These are phyloP conservation scores for Yarrowia sp. DNA, from an alignment of 805 yeast genomes.

Conservation along the genomic window DNA sequence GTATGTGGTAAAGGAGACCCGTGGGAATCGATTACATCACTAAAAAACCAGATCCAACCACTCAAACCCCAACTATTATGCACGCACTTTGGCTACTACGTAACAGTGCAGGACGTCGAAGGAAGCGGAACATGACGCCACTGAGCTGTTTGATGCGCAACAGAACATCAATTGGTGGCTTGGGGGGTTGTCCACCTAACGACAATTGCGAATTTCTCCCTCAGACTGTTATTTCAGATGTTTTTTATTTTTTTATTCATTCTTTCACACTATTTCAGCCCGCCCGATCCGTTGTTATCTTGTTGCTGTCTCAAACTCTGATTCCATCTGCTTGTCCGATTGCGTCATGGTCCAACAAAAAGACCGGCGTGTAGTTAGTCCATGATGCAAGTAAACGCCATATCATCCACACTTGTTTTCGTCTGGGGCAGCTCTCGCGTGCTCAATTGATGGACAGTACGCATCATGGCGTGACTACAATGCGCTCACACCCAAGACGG, in stretches of 20 bases:
- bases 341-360: constrained; percentile 13
- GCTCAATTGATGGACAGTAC: not conserved
- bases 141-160: not conserved
- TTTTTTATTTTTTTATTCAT: no score
- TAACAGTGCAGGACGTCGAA: constrained; percentile 3
- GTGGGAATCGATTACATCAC: no score
- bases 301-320: constrained; percentile 16
- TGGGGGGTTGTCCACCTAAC: no score
- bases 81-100: not conserved
- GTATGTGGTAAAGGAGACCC: no score
- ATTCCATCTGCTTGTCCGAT: constrained; percentile 4
- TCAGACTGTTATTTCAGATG: not conserved
- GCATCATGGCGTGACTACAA: not conserved
- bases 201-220: no score
- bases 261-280: not conserved
- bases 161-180: not conserved
- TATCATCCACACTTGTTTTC: not conserved
- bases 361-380: not conserved
- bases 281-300: constrained; percentile 22
- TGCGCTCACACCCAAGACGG: not conserved
- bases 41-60: no score
- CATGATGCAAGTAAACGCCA: no score
- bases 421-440: not conserved
- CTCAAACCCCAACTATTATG: no score
- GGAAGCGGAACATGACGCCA: not conserved